Percentiles rank a stretch among this genome's conserved stretches.
Evolutionary conservation across 306 rosid species (phyloP).

Genomic region (Trichosanthes truncata): DNA sequence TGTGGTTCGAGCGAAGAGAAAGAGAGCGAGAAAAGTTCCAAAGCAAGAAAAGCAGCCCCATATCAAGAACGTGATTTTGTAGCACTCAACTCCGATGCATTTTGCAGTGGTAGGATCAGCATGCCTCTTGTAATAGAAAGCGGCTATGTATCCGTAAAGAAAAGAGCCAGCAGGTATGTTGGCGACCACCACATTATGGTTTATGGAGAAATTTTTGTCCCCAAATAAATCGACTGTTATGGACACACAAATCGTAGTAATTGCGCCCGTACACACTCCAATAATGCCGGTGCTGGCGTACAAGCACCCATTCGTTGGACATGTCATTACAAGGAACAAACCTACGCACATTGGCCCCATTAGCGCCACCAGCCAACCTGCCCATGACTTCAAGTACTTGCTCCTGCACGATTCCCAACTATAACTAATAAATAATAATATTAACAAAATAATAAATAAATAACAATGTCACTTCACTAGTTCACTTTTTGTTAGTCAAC

Average conservation of each 20-base stretch:
- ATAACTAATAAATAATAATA: too few species aligned
- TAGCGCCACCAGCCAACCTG: constrained; percentile 26
- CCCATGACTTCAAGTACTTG: constrained; percentile 24
- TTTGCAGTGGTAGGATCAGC: constrained; percentile 1
- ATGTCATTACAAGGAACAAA: constrained; percentile 41
- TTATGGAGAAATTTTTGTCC: constrained; percentile 46
- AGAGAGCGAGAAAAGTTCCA: not conserved
- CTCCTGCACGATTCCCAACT: too few species aligned
- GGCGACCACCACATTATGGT: constrained; percentile 71
- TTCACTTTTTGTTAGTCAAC: too few species aligned
- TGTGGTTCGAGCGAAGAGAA: not conserved
- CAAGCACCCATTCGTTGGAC: constrained; percentile 27
- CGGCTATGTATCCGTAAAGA: constrained; percentile 43
- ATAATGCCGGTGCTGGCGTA: constrained; percentile 47
- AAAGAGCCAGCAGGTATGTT: constrained; percentile 74
- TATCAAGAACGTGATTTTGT: constrained; percentile 37
- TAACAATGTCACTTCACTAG: too few species aligned
- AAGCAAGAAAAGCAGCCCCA: constrained; percentile 36
- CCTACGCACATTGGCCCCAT: constrained; percentile 50
- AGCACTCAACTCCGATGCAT: constrained; percentile 68
- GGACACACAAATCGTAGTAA: constrained; percentile 55
- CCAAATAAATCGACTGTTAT: constrained; percentile 70
- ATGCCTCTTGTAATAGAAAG: constrained; percentile 33
- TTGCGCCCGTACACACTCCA: constrained; percentile 67
- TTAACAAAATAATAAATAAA: too few species aligned